Evolutionary conservation across 192 early-diverging fungal species (phyloP), one percentile per base, ranked within the genome.

Genomic region (Coemansia sp.): DNA sequence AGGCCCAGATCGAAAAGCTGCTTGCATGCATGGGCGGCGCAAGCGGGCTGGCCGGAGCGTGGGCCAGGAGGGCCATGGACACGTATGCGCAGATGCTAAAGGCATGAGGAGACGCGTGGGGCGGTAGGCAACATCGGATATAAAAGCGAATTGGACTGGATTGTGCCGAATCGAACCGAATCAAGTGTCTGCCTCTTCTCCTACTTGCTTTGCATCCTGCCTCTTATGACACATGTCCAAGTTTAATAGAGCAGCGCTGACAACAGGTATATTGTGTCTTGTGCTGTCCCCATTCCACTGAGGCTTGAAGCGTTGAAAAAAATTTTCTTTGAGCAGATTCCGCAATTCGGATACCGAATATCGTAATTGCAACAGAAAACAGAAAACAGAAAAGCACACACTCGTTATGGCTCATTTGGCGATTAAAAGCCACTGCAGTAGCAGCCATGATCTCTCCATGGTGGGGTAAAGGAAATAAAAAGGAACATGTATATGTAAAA

Each of bases 21-120:
- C 11, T 63, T 8, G 24, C 25, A 18, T 25, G 1, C 6, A 35
- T 60, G n/a, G 46, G 29, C 13, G 30, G 46, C 9, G 4, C 11
- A 4, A 29, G n/a, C 10, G 19, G 50, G 50, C 11, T 20, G 50
- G 24, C 14, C 19, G 36, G 54, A 39, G 22, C 19, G 19, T 79
- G 76, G 76, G 76, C 76, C n/a, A 66, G 57, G 16, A 62, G 76
- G 3, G 76, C 67, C 4, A 70, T 79, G 16, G 76, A 79, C 48
- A 42, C 71, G 3, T 69, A 49, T 34, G 62, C 28, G 28, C 64
- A 69, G 57, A 58, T 74, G 54, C 35, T 61, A 22, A 70, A 66
- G 51, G 8, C 39, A n/a, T n/a, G n/a, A n/a, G n/a, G n/a, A n/a
- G n/a, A n/a, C n/a, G n/a, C n/a, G n/a, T n/a, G n/a, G n/a, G n/a